Evolutionary conservation across 192 early-diverging fungal species (phyloP).

Genomic region (Coemansia sp.): DNA sequence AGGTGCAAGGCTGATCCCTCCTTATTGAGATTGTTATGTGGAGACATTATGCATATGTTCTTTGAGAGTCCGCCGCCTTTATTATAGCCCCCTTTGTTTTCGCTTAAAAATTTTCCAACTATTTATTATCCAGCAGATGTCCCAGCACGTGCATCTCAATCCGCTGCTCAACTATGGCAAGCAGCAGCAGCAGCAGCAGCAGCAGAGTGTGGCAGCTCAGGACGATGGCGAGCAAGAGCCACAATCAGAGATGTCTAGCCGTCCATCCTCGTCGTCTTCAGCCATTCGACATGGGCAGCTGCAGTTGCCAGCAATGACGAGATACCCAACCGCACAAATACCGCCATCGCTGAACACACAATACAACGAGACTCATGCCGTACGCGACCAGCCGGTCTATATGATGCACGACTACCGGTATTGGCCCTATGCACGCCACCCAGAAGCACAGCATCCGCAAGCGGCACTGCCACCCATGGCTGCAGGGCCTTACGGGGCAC

Average conservation of each 20-base stretch:
- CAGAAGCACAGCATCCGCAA: neutral
- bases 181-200: neutral
- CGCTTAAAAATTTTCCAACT: neutral
- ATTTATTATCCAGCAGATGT: slow-evolving; percentile 7
- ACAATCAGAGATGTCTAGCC: neutral
- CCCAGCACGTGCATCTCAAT: slow-evolving; percentile 18
- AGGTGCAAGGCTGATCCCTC: no score
- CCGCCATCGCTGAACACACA: neutral
- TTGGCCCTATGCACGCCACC: slow-evolving; percentile 24
- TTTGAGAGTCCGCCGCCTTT: no score
- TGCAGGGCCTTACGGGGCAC: neutral
- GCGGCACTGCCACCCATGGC: neutral
- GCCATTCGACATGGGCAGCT: neutral
- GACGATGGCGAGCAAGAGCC: neutral
- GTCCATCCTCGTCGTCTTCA: neutral
- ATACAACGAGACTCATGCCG: slow-evolving; percentile 2
- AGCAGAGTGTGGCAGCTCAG: neutral
- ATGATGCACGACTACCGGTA: slow-evolving; percentile 27
- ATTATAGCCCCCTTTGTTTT: neutral
- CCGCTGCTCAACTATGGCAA: slow-evolving; percentile 21
- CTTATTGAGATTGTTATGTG: no score
- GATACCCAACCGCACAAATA: neutral
- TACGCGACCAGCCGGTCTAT: slow-evolving; percentile 19
- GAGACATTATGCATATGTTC: no score
- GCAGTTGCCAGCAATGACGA: neutral